Percentiles rank a stretch among this genome's conserved stretches.
These are phyloP conservation scores for Pichia sp. DNA, from an alignment of 1,139 yeast genomes.

Conservation along the genomic window DNA sequence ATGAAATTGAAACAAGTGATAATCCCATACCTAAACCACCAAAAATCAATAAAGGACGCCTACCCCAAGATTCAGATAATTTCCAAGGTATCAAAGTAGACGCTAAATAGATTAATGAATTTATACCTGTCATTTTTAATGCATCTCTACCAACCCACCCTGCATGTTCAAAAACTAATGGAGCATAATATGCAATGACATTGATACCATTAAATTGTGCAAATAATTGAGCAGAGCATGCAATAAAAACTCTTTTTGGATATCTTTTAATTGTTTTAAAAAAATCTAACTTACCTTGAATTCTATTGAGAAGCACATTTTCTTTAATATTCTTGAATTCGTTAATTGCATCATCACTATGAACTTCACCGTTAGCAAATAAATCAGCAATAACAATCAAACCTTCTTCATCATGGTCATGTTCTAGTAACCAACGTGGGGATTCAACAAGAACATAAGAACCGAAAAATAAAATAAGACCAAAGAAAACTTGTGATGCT, in stretches of 20 bases:
- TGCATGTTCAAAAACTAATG: conserved; percentile 88
- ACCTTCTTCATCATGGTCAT: conserved; percentile 86
- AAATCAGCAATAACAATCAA: conserved; percentile 75
- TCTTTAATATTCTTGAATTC: conserved; percentile 78
- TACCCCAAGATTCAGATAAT: conserved; percentile 84
- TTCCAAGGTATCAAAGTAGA: conserved; percentile 90
- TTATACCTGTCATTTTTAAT: conserved; percentile 87
- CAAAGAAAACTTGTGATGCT: conserved; percentile 69
- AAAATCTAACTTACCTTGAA: conserved; percentile 74
- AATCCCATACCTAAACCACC: conserved; percentile 80
- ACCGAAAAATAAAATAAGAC: conserved; percentile 61
- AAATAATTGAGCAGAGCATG: conserved; percentile 85
- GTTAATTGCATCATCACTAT: conserved; percentile 49
- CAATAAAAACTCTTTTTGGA: conserved; percentile 74
- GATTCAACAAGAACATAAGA: conserved; percentile 76
- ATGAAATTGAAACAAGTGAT: conserved; percentile 50
- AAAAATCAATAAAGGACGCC: conserved; percentile 69
- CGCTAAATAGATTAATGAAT: conserved; percentile 64
- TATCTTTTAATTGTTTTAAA: conserved; percentile 64
- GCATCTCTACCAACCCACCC: conserved; percentile 92
- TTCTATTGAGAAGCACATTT: conserved; percentile 65
- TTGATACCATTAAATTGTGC: conserved; percentile 93
- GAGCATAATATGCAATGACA: conserved; percentile 88
- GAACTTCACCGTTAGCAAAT: conserved; percentile 59
- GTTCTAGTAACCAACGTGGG: conserved; percentile 84